Conservation (phyloP, 2,329 filamentous ascomycete species). For the Fusarium hainanense region DNA sequence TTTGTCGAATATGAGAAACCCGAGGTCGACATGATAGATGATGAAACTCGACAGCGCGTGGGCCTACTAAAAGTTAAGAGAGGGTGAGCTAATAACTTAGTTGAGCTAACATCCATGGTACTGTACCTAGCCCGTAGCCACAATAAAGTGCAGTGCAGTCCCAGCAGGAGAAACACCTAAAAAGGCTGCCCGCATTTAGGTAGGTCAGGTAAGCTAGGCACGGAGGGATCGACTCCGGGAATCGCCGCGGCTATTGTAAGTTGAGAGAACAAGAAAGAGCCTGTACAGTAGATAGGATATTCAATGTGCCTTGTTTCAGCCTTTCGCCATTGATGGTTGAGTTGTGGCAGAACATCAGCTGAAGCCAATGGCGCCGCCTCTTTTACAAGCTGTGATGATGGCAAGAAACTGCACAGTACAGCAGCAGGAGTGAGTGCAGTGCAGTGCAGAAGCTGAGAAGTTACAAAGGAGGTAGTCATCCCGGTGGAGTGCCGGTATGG, state of each 20-base stretch:
- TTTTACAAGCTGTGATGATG: not conserved
- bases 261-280: not conserved
- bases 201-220: not conserved
- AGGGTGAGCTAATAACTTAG: not conserved
- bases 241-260: slow-evolving; percentile 22
- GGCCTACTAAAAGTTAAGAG: not conserved
- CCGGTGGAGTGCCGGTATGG: not conserved
- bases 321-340: not conserved
- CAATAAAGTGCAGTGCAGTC: not conserved
- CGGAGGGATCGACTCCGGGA: slow-evolving; percentile 24
- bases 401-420: not conserved
- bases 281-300: slow-evolving; percentile 9
- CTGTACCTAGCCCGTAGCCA: not conserved
- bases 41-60: slow-evolving; percentile 21
- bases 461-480: not conserved
- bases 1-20: slow-evolving; percentile 25
- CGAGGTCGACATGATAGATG: slow-evolving; percentile 31
- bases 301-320: slow-evolving; percentile 17
- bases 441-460: not conserved
- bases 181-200: slow-evolving; percentile 26
- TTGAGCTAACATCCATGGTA: not conserved
- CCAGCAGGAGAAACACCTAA: slow-evolving; percentile 9
- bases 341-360: not conserved
- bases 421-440: not conserved
- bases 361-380: not conserved